A percentile compares a stretch with the other conserved stretches of the same genome.
Conservation (phyloP, 1,284 basidiomycete genomes). For the Puccinia hordei region DNA sequence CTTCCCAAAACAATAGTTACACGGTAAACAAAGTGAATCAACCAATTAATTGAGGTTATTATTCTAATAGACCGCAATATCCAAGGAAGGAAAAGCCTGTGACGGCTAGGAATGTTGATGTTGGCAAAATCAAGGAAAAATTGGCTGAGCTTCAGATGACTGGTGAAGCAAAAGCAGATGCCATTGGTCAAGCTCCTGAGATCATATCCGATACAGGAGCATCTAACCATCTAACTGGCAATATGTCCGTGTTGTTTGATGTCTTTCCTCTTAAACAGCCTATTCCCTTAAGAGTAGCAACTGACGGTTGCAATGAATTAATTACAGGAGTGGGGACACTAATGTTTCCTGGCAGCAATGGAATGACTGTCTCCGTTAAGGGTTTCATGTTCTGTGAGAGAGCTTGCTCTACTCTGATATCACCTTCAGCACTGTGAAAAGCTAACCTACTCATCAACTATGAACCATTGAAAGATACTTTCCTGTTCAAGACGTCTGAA, state of each 20-base stretch:
- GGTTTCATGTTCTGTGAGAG: background rate
- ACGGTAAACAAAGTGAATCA: too few relatives aligned
- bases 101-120: background rate
- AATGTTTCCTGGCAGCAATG: conserved; percentile 9
- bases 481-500: background rate
- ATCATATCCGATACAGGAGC: conserved; percentile 8
- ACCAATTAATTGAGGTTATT: too few relatives aligned
- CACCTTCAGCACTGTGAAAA: background rate
- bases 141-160: background rate
- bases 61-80: background rate
- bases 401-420: background rate
- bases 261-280: background rate
- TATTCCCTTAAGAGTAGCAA: conserved; percentile 13
- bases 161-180: background rate
- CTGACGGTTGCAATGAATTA: conserved; percentile 5
- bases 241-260: background rate
- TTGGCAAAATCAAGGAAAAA: background rate
- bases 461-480: background rate
- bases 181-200: background rate
- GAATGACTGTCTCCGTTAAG: background rate
- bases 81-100: background rate
- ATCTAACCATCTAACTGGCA: background rate
- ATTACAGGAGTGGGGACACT: conserved; percentile 15
- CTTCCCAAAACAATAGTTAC: background rate
- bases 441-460: background rate